Base-by-base conservation (phyloP, 805 yeast genomes). In the Metschnikowia kunwiensis region DNA sequence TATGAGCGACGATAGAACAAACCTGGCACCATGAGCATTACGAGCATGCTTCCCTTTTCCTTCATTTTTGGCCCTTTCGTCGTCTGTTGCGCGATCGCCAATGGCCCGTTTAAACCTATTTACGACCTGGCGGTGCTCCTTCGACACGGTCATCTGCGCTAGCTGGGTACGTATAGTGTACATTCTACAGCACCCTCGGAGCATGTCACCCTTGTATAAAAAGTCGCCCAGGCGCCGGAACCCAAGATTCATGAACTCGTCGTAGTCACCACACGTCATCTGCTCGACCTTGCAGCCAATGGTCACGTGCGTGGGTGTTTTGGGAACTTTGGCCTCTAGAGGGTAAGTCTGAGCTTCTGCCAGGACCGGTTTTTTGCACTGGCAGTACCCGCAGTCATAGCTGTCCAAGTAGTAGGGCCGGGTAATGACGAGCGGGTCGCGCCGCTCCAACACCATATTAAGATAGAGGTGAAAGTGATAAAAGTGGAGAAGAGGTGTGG, bases 161-260 rank as follows among this genome's bases (percentile, higher is more conserved):
- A 74, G 58, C 15, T 65, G 65, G 0, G 94, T 79, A 35, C 96
- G 58, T 12, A 88, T 85, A 0, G 96, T 82, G 55, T 77, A 86
- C 57, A 80, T 71, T 14, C 89, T 70, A 50, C 97, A 88, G 54
- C 97, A 88, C 27, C 77, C 77, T 25, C 88, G 58, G 20, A 82
- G 52, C 43, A 77, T 57, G 54, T 89, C 96, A 0, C 85, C 78
- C 50, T 72, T 65, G 37, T 73, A 84, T 6, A 82, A 43, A 45
- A 77, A 83, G 2, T 60, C 55, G 0, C 96, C 96, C 21, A 93
- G 82, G 36, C 97, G 65, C 55, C 95, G 74, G 53, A 75, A 87
- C 2, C 95, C 95, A 47, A 69, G 62, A 48, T 86, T 80, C 49
- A 89, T 76, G 45, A 85, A 54, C 14, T 48, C 52, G 51, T 85